A percentile compares a stretch with the other conserved stretches of the same genome.
phyloP scores from a whole-genome alignment of 2,329 filamentous ascomycete species.

The Aspergillus sp. region DNA sequence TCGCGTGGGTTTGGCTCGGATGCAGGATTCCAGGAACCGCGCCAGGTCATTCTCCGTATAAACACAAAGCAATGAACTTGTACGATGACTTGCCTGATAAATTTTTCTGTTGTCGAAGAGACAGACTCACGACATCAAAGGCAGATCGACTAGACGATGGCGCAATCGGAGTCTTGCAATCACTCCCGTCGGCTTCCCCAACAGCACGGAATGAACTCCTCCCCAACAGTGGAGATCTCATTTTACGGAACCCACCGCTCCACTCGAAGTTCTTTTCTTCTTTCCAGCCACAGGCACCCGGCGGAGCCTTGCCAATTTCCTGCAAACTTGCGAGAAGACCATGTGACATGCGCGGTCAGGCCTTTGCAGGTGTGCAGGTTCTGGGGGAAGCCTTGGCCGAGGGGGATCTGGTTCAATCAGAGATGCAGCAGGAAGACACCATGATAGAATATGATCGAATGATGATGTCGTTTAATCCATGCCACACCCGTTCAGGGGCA shows the following conservation, averaged over 20 bases:
- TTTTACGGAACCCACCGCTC: slow-evolving; percentile 15
- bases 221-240: slow-evolving; percentile 19
- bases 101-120: too few relatives aligned
- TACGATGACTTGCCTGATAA: too few relatives aligned
- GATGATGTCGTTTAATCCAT: background rate
- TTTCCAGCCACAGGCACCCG: slow-evolving; percentile 9
- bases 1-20: background rate
- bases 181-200: slow-evolving; percentile 6
- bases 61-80: too few relatives aligned
- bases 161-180: background rate
- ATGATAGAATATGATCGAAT: background rate
- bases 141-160: background rate
- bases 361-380: background rate
- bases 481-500: too few relatives aligned
- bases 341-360: slow-evolving; percentile 2
- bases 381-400: background rate
- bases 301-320: background rate
- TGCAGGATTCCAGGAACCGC: background rate
- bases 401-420: background rate
- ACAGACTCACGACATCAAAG: background rate
- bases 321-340: background rate
- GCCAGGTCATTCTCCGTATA: too few relatives aligned
- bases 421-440: background rate
- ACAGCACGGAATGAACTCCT: slow-evolving; percentile 20
- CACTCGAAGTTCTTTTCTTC: slow-evolving; percentile 4